Evolutionary conservation across 768 basidiomycete species (phyloP).

Genomic region (Termitomyces sp.): DNA sequence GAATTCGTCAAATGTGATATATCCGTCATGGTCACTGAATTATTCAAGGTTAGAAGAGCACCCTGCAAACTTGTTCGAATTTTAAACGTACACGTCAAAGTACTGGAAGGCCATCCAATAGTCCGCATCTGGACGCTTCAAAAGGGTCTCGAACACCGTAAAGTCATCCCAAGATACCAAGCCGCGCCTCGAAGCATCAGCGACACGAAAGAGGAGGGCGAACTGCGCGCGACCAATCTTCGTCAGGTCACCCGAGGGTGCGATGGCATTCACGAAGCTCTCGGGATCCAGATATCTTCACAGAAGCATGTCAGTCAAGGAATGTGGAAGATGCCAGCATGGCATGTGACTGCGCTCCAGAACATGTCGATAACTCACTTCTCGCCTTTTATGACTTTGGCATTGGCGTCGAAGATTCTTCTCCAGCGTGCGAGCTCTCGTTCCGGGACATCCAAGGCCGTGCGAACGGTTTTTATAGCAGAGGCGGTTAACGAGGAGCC

Average conservation of each 20-base stretch:
- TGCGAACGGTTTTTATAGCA: conserved; percentile 64
- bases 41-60: conserved; percentile 10
- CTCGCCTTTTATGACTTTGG: conserved; percentile 73
- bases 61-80: neutral
- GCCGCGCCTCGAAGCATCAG: conserved; percentile 73
- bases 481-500: conserved; percentile 45
- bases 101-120: conserved; percentile 97
- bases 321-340: conserved; percentile 8
- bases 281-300: conserved; percentile 81
- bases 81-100: conserved; percentile 77
- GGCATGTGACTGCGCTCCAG: conserved; percentile 3
- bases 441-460: conserved; percentile 69
- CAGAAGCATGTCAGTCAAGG: conserved; percentile 12
- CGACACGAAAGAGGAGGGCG: conserved; percentile 85
- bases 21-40: conserved; percentile 82
- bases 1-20: conserved; percentile 93
- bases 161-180: conserved; percentile 95
- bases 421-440: conserved; percentile 87
- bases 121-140: conserved; percentile 94
- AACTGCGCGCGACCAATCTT: conserved; percentile 89
- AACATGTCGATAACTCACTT: conserved; percentile 53
- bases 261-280: conserved; percentile 94
- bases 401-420: conserved; percentile 81
- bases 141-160: conserved; percentile 87
- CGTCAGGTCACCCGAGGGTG: conserved; percentile 77